Evolutionary conservation across 352 stramenopile species (phyloP), one percentile per base, ranked within the genome.

Genomic region (Pythium sukuiense): DNA sequence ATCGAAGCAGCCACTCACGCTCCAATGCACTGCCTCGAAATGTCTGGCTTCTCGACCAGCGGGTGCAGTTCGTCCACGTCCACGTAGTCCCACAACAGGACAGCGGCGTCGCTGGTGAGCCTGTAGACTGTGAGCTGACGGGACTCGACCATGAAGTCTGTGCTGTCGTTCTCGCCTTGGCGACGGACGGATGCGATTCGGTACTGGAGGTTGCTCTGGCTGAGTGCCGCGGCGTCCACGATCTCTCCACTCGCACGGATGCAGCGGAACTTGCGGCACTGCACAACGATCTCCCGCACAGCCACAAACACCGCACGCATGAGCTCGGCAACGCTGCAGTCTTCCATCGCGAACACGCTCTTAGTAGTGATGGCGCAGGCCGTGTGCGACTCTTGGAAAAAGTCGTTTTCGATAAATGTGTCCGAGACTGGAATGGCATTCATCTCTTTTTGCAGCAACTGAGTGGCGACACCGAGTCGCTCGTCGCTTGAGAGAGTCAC

Each of bases 271-370:
- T 74, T 46, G 2, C 64, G 68, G 62, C 73, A 83, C 30, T 72
- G 65, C 1, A 67, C 50, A 14, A 65, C 69, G 32, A 71, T 75
- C 14, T 46, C 67, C 1, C 73, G 18, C 35, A 81, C 70, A 2
- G 69, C 61, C 13, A 65, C 69, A 20, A 61, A 74, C 11, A 74
- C 67, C n/a, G 67, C 71, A 3, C 56, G 50, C 43, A 81, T 41
- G 33, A 69, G 55, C 16, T 39, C 73, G 3, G 65, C 48, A 6
- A 76, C 54, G 55, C 79, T 62, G 9, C 41, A 37, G 7, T 66
- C 73, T 29, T 76, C 76, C 46, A 83, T 66, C 6, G 71, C 64
- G 50, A 77, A 83, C 57, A 80, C 71, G 24, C 73, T 69, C 4
- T 55, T 72, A 48, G 73, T 72, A 16, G 71, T 83, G 62, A 78